These are phyloP conservation scores for Aspergillus funiculosus DNA, from an alignment of 495 filamentous ascomycete species.

Conservation along the genomic window DNA sequence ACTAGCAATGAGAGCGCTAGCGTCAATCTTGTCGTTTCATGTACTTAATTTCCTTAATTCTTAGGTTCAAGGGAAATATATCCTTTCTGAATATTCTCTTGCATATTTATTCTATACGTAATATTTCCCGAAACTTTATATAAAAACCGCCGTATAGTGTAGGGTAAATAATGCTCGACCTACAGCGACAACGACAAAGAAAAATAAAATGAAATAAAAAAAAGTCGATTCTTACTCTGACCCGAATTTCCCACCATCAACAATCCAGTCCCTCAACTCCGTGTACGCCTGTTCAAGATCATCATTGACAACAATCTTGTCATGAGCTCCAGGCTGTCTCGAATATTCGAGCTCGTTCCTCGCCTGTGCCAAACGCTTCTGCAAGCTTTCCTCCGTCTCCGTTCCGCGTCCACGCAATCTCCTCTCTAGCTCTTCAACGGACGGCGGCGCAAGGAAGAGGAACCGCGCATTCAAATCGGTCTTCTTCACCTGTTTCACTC, in stretches of 20 bases:
- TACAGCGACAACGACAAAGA: not conserved
- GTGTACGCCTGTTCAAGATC: constrained; percentile 77
- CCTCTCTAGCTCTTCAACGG: constrained; percentile 64
- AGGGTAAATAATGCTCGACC: not conserved
- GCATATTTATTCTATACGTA: not conserved
- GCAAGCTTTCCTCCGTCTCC: constrained; percentile 71
- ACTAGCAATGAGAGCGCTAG: constrained; percentile 30
- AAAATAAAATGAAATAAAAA: not conserved
- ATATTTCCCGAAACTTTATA: too few relatives aligned
- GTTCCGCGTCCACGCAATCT: constrained; percentile 78
- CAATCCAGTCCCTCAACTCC: constrained; percentile 65
- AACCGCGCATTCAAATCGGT: constrained; percentile 72
- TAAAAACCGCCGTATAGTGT: too few relatives aligned
- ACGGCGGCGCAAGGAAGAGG: constrained; percentile 79
- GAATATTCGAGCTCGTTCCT: constrained; percentile 77
- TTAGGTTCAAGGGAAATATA: constrained; percentile 23
- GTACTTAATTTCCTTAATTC: constrained; percentile 43
- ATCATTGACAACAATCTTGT: constrained; percentile 84
- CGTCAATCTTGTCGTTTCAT: constrained; percentile 31
- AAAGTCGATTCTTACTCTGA: constrained; percentile 20
- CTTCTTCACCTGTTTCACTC: constrained; percentile 88
- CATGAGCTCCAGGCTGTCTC: constrained; percentile 66
- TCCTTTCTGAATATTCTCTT: constrained; percentile 1
- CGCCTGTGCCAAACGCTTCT: constrained; percentile 71
- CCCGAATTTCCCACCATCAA: constrained; percentile 44